phyloP scores from a whole-genome alignment of 345 rosid genomes.

The Acer negundo region DNA sequence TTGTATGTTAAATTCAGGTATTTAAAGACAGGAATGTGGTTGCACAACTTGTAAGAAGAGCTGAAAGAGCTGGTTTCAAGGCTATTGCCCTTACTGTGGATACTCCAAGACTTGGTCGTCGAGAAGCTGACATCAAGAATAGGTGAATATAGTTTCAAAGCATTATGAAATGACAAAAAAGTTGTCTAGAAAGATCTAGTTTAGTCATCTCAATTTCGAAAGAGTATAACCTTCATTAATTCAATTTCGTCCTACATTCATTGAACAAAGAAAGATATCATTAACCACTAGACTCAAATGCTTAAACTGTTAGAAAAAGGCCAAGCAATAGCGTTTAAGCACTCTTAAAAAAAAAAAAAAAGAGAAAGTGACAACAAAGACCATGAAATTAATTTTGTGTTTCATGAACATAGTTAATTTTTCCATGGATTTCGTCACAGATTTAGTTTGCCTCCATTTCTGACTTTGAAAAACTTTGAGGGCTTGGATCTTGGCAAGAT shows the following conservation, averaged over 20 bases:
- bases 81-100: constrained; percentile 95
- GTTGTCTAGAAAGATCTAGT: not conserved
- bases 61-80: constrained; percentile 92
- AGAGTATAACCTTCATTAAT: too few relatives aligned
- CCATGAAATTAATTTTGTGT: not conserved
- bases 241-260: too few relatives aligned
- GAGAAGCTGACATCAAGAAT: constrained; percentile 96
- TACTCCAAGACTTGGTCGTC: constrained; percentile 90
- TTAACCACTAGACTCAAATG: too few relatives aligned
- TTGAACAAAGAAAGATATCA: too few relatives aligned
- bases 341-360: too few relatives aligned
- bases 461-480: constrained; percentile 89
- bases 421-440: constrained; percentile 34
- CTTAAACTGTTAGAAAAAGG: not conserved
- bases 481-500: constrained; percentile 82
- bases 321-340: not conserved
- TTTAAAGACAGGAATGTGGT: constrained; percentile 80
- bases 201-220: not conserved
- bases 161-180: not conserved
- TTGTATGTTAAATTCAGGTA: constrained; percentile 45
- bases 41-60: constrained; percentile 85
- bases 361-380: not conserved
- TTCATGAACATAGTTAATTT: not conserved
- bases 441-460: constrained; percentile 67
- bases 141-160: constrained; percentile 43